These are phyloP conservation scores for Fomes fomentarius DNA, from an alignment of 1,284 basidiomycete genomes.

Conservation along the genomic window DNA sequence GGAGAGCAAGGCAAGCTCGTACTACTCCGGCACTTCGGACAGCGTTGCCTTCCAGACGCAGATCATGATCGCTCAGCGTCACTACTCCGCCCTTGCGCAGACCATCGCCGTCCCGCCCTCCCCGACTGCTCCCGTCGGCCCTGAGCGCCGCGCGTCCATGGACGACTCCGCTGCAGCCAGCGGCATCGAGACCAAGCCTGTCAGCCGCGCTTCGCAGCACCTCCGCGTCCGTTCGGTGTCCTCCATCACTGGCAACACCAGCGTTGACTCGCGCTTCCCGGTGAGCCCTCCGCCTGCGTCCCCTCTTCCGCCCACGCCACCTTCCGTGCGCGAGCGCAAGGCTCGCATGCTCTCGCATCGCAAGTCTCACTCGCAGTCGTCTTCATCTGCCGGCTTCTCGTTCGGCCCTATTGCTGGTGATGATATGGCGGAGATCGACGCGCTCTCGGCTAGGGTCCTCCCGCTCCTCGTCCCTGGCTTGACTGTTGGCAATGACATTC, in stretches of 20 bases:
- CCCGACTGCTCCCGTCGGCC: constrained; percentile 27
- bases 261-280: constrained; percentile 41
- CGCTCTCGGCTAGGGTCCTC: constrained; percentile 64
- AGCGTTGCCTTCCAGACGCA: constrained; percentile 51
- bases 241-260: constrained; percentile 41
- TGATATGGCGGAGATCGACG: constrained; percentile 68
- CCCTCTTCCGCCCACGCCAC: constrained; percentile 71
- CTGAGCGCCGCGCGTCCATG: constrained; percentile 36
- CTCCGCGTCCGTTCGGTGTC: constrained; percentile 48
- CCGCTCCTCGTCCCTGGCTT: constrained; percentile 72
- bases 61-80: constrained; percentile 70
- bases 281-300: constrained; percentile 64
- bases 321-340: constrained; percentile 47
- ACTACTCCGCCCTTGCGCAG: constrained; percentile 67
- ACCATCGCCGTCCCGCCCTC: constrained; percentile 58
- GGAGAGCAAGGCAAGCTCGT: constrained; percentile 57
- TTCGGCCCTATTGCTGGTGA: constrained; percentile 52
- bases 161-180: constrained; percentile 33
- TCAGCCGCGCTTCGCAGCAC: constrained; percentile 41
- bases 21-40: constrained; percentile 53
- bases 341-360: constrained; percentile 52
- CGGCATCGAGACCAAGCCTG: constrained; percentile 29
- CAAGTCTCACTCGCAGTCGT: constrained; percentile 47
- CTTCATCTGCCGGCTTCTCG: constrained; percentile 59
- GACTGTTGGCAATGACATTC: constrained; percentile 56